Percentiles rank a stretch among this genome's conserved stretches.
These are phyloP conservation scores for Usnea hakonensis DNA, from an alignment of 495 filamentous ascomycete species.

Conservation along the genomic window DNA sequence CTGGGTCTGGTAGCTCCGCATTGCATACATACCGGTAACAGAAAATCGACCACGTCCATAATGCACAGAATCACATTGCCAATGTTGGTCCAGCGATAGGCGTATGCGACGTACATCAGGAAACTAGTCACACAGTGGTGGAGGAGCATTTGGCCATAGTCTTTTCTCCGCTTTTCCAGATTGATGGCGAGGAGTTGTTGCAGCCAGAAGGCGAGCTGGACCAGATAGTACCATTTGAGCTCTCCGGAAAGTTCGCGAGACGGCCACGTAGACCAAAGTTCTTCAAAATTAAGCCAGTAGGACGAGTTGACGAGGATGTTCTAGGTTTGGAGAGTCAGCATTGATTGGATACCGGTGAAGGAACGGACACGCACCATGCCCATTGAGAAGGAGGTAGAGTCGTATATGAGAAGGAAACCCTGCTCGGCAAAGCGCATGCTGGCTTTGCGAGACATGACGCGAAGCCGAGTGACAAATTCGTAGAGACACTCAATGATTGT, in stretches of 20 bases:
- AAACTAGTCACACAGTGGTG: conserved; percentile 87
- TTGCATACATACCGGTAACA: conserved; percentile 62
- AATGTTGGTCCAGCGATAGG: conserved; percentile 74
- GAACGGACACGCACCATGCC: conserved; percentile 56
- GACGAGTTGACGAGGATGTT: conserved; percentile 22
- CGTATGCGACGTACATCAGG: conserved; percentile 72
- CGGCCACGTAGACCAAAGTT: conserved; percentile 82
- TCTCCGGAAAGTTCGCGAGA: conserved; percentile 59
- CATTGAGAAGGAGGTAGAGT: conserved; percentile 65
- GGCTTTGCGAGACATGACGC: conserved; percentile 65
- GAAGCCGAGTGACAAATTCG: conserved; percentile 33
- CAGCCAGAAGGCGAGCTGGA: conserved; percentile 85
- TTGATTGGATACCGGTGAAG: neutral
- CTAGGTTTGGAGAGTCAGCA: neutral
- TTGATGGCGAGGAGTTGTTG: conserved; percentile 93
- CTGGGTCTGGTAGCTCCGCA: neutral
- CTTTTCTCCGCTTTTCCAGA: conserved; percentile 88
- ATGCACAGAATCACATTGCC: conserved; percentile 82
- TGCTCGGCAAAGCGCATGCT: conserved; percentile 83
- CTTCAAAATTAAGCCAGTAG: conserved; percentile 68
- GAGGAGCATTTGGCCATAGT: conserved; percentile 90
- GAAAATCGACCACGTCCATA: conserved; percentile 89
- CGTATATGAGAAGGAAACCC: conserved; percentile 81
- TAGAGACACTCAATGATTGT: conserved; percentile 56
- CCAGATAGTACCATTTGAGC: conserved; percentile 86